Evolutionary conservation across 78 protist genomes (phyloP).

Genomic region (Thecamonas trahens): DNA sequence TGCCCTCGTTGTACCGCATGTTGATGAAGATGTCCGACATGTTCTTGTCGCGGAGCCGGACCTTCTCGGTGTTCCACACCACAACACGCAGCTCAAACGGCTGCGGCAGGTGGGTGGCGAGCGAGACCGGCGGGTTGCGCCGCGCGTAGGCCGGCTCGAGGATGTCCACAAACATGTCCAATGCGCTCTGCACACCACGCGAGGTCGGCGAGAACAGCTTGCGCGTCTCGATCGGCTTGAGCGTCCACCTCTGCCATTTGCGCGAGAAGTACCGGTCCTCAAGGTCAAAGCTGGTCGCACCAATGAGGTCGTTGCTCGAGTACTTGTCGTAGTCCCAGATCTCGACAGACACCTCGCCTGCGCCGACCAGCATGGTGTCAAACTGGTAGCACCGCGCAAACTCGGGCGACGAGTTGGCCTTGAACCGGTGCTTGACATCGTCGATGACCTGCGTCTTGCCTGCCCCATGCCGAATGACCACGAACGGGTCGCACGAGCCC

Average conservation of each 20-base stretch:
- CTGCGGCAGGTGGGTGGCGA: neutral
- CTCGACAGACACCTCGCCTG: neutral
- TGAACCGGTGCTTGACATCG: neutral
- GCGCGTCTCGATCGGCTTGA: conserved; percentile 6
- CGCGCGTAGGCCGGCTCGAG: neutral
- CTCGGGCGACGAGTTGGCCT: neutral
- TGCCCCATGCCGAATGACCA: neutral
- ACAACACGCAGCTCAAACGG: neutral
- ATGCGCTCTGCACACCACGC: neutral
- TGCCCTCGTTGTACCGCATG: too few species aligned
- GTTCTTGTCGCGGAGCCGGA: conserved; percentile 12
- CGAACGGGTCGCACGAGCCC: conserved; percentile 9
- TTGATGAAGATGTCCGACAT: conserved; percentile 22
- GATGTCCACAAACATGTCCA: conserved; percentile 10
- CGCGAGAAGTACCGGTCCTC: conserved; percentile 1
- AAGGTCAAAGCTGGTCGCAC: conserved; percentile 8
- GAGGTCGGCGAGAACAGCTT: conserved; percentile 5
- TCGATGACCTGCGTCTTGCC: neutral
- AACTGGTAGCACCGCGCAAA: conserved; percentile 2
- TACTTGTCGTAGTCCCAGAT: neutral
- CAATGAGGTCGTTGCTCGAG: conserved; percentile 6
- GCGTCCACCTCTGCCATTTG: conserved; percentile 1
- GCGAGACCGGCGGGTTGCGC: neutral
- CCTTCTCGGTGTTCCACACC: neutral
- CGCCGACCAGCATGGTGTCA: neutral